phyloP scores from a whole-genome alignment of 2,329 filamentous ascomycete genomes.

The Talaromyces verruculosus region DNA sequence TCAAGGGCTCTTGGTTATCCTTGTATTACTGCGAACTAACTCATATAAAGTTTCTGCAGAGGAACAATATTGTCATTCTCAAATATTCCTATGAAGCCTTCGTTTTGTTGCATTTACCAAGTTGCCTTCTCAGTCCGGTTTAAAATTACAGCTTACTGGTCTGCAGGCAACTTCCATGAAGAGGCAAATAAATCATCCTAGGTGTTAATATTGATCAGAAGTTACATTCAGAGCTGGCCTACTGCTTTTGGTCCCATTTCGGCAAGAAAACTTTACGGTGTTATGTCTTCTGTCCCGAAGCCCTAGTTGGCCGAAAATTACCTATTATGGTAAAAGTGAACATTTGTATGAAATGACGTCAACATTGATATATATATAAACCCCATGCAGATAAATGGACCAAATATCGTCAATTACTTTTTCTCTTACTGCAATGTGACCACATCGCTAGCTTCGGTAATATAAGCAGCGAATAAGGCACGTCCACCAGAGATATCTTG shows the following conservation, averaged over 20 bases:
- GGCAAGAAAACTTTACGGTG: not conserved
- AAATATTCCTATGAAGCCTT: not conserved
- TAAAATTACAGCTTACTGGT: not conserved
- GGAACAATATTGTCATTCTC: not conserved
- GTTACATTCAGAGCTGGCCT: not conserved
- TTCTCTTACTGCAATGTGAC: conserved; percentile 12
- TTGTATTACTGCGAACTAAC: too few species aligned
- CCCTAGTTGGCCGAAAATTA: not conserved
- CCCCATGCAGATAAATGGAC: not conserved
- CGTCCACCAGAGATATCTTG: conserved; percentile 24
- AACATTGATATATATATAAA: not conserved
- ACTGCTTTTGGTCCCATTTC: not conserved
- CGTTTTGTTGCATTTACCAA: not conserved
- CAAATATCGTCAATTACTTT: too few species aligned
- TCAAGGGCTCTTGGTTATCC: too few species aligned
- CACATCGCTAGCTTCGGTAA: conserved; percentile 17
- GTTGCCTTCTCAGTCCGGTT: not conserved
- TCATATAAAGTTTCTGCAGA: too few species aligned
- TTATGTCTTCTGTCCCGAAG: not conserved
- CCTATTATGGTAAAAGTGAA: not conserved
- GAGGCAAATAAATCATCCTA: not conserved
- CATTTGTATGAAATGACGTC: not conserved
- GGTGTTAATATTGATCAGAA: not conserved
- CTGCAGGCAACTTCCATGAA: not conserved
- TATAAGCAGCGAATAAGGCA: conserved; percentile 27